Conservation (phyloP, 371 early-diverging fungal species). For the Lichtheimia ornata region DNA sequence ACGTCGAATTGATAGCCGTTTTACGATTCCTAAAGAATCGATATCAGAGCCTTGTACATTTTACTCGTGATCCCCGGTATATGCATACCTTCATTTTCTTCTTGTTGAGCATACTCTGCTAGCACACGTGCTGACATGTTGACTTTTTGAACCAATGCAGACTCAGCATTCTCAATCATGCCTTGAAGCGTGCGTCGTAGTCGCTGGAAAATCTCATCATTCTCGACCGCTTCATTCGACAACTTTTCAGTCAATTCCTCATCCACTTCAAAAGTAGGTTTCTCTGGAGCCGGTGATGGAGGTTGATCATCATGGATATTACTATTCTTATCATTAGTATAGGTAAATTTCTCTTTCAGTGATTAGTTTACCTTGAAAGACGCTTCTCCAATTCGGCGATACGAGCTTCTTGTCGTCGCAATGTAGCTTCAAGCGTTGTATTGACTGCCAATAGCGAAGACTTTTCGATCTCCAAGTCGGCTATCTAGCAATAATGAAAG, state of each 20-base stretch:
- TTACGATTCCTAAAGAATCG: neutral
- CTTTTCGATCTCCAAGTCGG: conserved; percentile 58
- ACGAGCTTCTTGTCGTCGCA: conserved; percentile 37
- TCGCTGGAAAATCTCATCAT: conserved; percentile 43
- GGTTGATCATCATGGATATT: conserved; percentile 31
- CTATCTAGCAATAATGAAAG: conserved; percentile 31
- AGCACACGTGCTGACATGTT: conserved; percentile 23
- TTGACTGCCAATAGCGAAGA: conserved; percentile 44
- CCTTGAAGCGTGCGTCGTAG: conserved; percentile 28
- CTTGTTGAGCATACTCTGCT: conserved; percentile 1
- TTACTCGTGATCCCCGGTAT: neutral
- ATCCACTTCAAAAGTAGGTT: conserved; percentile 14
- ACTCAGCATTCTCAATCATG: conserved; percentile 48
- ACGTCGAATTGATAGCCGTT: neutral
- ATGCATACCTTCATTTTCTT: neutral
- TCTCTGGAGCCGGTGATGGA: conserved; percentile 37
- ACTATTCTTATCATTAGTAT: neutral
- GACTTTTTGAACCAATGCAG: conserved; percentile 31
- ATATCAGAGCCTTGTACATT: neutral
- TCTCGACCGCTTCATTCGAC: conserved; percentile 31
- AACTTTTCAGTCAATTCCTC: conserved; percentile 15
- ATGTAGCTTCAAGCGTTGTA: conserved; percentile 44
- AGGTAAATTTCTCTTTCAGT: neutral
- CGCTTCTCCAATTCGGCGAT: conserved; percentile 44
- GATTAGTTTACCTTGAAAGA: conserved; percentile 30